Conservation (phyloP, 352 stramenopile genomes). For the Pythium rhizo-oryzae region DNA sequence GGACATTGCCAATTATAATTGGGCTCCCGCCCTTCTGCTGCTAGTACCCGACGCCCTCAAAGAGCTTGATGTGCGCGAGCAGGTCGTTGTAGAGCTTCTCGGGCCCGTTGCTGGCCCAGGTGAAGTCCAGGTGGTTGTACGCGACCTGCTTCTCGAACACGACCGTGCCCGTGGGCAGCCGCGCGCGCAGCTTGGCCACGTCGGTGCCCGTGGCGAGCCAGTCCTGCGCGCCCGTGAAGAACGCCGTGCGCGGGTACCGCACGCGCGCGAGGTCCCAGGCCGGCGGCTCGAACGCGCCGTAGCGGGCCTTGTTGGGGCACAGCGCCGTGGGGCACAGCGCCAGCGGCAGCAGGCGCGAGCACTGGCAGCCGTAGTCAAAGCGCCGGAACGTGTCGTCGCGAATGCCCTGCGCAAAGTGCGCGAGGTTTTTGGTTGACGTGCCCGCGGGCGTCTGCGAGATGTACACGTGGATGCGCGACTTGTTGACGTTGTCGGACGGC, state of each 20-base stretch:
- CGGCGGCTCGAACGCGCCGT: conserved; percentile 44
- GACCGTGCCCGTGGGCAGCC: conserved; percentile 49
- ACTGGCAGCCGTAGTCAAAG: conserved; percentile 69
- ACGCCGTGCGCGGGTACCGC: conserved; percentile 50
- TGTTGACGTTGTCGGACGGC: conserved; percentile 52
- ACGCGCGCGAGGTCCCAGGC: conserved; percentile 46
- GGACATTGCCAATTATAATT: too few relatives aligned
- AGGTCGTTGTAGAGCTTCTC: conserved; percentile 55
- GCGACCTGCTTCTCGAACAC: conserved; percentile 46
- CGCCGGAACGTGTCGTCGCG: conserved; percentile 56
- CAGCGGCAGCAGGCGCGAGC: conserved; percentile 37
- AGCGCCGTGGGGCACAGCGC: conserved; percentile 43
- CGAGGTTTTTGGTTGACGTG: conserved; percentile 69
- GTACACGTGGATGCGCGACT: conserved; percentile 61
- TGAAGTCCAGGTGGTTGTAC: conserved; percentile 78
- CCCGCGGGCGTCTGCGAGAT: conserved; percentile 60
- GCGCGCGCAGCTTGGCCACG: conserved; percentile 46
- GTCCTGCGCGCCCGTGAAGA: conserved; percentile 57
- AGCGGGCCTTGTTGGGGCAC: conserved; percentile 62
- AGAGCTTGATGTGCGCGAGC: conserved; percentile 54
- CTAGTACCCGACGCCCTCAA: conserved; percentile 51
- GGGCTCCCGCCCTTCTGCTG: too few relatives aligned
- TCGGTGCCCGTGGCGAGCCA: conserved; percentile 52
- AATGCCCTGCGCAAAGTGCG: conserved; percentile 62
- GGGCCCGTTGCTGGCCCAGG: conserved; percentile 58